Evolutionary conservation across 176 grass and related monocot species (phyloP).

Genomic region (barley (Hordeum vulgare)): DNA sequence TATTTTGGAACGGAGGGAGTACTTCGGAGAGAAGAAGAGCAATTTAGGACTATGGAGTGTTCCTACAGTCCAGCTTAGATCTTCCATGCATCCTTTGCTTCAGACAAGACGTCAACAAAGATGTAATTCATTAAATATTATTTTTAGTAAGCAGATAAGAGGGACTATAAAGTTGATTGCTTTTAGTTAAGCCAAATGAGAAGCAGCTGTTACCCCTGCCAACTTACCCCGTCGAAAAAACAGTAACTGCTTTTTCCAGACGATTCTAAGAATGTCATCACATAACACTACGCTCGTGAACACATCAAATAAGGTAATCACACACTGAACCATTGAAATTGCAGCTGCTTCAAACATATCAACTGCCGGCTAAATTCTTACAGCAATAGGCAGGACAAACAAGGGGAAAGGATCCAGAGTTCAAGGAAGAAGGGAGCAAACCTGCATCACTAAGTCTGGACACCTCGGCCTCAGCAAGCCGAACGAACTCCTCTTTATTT

Average conservation of each 20-base stretch:
- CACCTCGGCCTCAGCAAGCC: conserved; percentile 69
- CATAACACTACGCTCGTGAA: background rate
- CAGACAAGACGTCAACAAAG: background rate
- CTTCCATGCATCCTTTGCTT: conserved; percentile 8
- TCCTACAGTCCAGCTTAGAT: background rate
- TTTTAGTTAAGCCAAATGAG: background rate
- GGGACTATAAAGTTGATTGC: background rate
- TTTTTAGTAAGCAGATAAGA: conserved; percentile 7
- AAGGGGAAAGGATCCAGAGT: background rate
- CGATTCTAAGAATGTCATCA: background rate
- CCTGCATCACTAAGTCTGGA: conserved; percentile 90
- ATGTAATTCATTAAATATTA: conserved; percentile 10
- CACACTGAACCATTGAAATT: background rate
- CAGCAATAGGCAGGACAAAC: background rate
- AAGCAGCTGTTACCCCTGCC: background rate
- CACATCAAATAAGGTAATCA: background rate
- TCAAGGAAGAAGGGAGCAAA: background rate
- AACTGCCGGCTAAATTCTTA: background rate
- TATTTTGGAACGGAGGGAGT: no score
- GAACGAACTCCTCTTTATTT: conserved; percentile 65
- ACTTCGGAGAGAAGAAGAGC: background rate
- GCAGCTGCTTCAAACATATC: background rate
- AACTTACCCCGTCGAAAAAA: background rate
- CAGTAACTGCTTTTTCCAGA: background rate
- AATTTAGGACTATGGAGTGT: background rate